phyloP scores from a whole-genome alignment of 2,329 filamentous ascomycete genomes.

The Cryphonectria naterciae region DNA sequence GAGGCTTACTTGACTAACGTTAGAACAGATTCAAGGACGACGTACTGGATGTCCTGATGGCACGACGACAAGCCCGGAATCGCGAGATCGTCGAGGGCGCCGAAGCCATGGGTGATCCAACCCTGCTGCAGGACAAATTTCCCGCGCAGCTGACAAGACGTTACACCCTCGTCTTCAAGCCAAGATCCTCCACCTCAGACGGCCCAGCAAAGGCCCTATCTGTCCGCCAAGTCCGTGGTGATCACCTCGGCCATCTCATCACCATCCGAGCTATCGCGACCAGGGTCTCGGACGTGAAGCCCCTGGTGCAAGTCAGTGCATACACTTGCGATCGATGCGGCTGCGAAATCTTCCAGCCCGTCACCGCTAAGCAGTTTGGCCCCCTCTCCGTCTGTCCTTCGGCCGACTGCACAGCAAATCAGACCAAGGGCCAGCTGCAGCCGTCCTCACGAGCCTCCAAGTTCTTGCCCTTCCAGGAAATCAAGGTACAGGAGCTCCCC shows the following conservation, averaged over 20 bases:
- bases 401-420: constrained; percentile 85
- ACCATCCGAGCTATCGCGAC: constrained; percentile 94
- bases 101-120: constrained; percentile 67
- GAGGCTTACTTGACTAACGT: constrained; percentile 36
- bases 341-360: constrained; percentile 95
- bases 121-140: constrained; percentile 75
- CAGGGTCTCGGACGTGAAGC: constrained; percentile 96
- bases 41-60: constrained; percentile 95
- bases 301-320: constrained; percentile 94
- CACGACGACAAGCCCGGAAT: constrained; percentile 85
- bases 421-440: constrained; percentile 90
- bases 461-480: constrained; percentile 95
- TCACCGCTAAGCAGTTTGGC: constrained; percentile 87
- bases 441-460: constrained; percentile 95
- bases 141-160: constrained; percentile 89
- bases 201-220: constrained; percentile 70
- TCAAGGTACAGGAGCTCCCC: constrained; percentile 99
- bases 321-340: constrained; percentile 98
- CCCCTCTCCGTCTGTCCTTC: constrained; percentile 88
- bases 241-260: constrained; percentile 91
- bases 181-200: constrained; percentile 73
- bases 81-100: constrained; percentile 71
- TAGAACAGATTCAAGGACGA: constrained; percentile 87
- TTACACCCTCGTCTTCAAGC: constrained; percentile 97
- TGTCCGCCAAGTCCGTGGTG: constrained; percentile 90